These are phyloP conservation scores for Hymenoscyphus fructigenus DNA, from an alignment of 2,329 filamentous ascomycete genomes.

Conservation along the genomic window DNA sequence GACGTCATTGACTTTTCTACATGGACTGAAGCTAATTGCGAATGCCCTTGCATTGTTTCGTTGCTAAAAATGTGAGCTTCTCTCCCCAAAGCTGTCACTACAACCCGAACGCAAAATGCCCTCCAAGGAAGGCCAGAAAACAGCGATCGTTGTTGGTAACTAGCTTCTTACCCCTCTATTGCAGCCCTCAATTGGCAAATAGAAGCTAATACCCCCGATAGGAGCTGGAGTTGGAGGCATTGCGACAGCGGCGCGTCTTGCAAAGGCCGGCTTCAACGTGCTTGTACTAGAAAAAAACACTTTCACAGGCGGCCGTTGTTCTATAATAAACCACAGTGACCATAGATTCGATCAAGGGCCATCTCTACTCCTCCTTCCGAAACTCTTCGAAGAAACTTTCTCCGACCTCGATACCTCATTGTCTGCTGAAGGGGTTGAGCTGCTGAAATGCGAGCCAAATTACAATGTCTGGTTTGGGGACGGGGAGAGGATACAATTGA, in stretches of 20 bases:
- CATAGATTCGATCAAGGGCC: conserved; percentile 76
- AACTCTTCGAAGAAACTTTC: conserved; percentile 69
- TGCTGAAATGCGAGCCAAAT: conserved; percentile 73
- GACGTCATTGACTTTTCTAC: neutral
- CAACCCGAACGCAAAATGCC: neutral
- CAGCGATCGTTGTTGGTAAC: conserved; percentile 54
- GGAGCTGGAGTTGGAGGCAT: conserved; percentile 72
- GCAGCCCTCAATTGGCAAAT: neutral
- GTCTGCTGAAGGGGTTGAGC: conserved; percentile 62
- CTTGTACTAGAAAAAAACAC: conserved; percentile 76
- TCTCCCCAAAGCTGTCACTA: neutral
- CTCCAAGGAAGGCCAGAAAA: conserved; percentile 39
- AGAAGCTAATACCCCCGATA: conserved; percentile 32
- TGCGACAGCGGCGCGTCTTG: conserved; percentile 68
- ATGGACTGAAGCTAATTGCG: conserved; percentile 1
- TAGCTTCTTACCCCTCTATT: conserved; percentile 8
- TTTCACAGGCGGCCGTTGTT: conserved; percentile 71
- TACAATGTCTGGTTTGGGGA: conserved; percentile 75
- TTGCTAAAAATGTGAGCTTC: neutral
- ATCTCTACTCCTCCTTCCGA: conserved; percentile 69
- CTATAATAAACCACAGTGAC: conserved; percentile 58
- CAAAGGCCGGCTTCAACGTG: conserved; percentile 68
- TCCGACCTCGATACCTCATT: conserved; percentile 66
- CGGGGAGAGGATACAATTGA: conserved; percentile 61
- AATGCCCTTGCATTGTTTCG: neutral